Conservation (phyloP, 345 rosid species). For the Gossypium turneri region DNA sequence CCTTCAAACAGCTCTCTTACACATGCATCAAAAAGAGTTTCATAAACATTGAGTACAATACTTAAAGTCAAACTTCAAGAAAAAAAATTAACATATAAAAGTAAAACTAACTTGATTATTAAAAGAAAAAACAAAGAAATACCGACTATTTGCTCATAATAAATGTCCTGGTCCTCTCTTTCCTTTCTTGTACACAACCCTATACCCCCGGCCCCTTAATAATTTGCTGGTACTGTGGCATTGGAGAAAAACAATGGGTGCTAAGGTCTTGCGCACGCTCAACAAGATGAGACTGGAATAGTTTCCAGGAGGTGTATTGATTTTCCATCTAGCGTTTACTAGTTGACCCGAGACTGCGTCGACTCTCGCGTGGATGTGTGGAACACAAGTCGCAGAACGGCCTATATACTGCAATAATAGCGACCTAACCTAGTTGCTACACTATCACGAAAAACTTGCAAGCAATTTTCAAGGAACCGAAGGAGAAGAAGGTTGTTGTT, state of each 20-base stretch:
- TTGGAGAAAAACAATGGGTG: background rate
- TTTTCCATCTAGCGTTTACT: constrained; percentile 18
- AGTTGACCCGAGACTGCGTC: constrained; percentile 25
- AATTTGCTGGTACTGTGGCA: background rate
- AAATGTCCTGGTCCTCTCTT: too few species aligned
- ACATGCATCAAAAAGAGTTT: background rate
- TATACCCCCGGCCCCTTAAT: too few species aligned
- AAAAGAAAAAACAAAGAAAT: too few species aligned
- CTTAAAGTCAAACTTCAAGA: too few species aligned
- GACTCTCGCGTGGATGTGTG: constrained; percentile 1
- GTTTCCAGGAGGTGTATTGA: constrained; percentile 3
- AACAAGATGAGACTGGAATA: constrained; percentile 17
- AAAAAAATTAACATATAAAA: too few species aligned
- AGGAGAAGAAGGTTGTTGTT: background rate
- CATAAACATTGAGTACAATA: too few species aligned
- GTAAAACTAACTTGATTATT: too few species aligned
- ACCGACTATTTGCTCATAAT: too few species aligned
- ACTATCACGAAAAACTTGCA: background rate
- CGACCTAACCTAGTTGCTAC: background rate
- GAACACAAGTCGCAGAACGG: background rate
- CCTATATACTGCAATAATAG: background rate
- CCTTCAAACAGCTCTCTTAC: background rate
- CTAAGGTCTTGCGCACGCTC: constrained; percentile 10
- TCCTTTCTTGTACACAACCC: background rate
- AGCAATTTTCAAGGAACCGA: background rate